Conservation (phyloP, 768 basidiomycete genomes). For the Mycena alexandri region DNA sequence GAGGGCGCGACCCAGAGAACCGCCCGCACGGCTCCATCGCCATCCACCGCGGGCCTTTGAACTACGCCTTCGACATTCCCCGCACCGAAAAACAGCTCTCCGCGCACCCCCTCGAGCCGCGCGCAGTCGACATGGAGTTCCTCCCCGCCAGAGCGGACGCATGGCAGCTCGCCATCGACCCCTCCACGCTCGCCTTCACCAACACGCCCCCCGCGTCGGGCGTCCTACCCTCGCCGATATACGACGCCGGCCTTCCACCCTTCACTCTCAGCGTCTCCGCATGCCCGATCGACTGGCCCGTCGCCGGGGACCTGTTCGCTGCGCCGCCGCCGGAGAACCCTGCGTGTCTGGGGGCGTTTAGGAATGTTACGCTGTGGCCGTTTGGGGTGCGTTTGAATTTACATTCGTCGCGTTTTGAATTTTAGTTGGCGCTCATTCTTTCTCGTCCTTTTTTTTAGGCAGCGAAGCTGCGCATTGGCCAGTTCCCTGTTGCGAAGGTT, state of each 20-base stretch:
- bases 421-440: too few species aligned
- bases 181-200: constrained; percentile 55
- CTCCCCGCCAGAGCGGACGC: constrained; percentile 52
- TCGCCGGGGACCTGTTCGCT: constrained; percentile 63
- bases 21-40: constrained; percentile 66
- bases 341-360: constrained; percentile 55
- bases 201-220: constrained; percentile 49
- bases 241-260: constrained; percentile 62
- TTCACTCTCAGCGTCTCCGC: constrained; percentile 62
- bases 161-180: constrained; percentile 71
- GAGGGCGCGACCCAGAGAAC: constrained; percentile 49
- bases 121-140: constrained; percentile 64
- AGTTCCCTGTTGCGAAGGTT: constrained; percentile 54
- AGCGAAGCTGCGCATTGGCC: constrained; percentile 56
- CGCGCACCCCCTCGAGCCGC: constrained; percentile 57
- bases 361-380: constrained; percentile 60
- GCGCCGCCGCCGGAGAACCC: constrained; percentile 60
- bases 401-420: not conserved
- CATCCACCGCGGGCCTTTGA: constrained; percentile 65
- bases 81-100: constrained; percentile 54
- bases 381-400: constrained; percentile 58
- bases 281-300: constrained; percentile 62
- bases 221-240: constrained; percentile 59
- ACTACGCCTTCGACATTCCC: constrained; percentile 67
- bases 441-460: too few species aligned